These are phyloP conservation scores for Taiwanofungus camphoratus DNA, from an alignment of 1,284 basidiomycete species.

Conservation along the genomic window DNA sequence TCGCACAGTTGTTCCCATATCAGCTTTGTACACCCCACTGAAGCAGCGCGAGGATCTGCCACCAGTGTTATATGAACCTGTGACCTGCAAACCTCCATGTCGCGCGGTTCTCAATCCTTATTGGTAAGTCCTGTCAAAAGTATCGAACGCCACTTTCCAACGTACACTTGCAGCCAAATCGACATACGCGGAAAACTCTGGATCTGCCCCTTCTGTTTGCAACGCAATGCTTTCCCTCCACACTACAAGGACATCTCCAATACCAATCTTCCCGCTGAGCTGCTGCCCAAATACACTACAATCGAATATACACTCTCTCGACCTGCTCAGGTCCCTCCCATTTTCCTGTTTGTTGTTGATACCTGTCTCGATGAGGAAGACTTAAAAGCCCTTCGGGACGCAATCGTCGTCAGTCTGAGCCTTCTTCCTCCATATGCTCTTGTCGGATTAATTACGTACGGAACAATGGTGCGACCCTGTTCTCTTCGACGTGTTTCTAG, in stretches of 20 bases:
- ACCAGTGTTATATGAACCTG: conserved; percentile 96
- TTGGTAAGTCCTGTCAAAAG: conserved; percentile 51
- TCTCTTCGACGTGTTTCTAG: neutral
- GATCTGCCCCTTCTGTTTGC: conserved; percentile 99
- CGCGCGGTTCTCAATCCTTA: conserved; percentile 97
- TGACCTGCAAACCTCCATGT: conserved; percentile 97
- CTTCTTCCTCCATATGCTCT: conserved; percentile 91
- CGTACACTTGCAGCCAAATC: conserved; percentile 69
- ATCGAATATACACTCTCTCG: conserved; percentile 97
- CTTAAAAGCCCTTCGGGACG: conserved; percentile 90
- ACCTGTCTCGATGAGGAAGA: conserved; percentile 97
- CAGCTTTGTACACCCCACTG: conserved; percentile 95
- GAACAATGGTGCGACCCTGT: conserved; percentile 75
- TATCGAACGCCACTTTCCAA: neutral
- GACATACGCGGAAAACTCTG: conserved; percentile 98
- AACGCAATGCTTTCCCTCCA: conserved; percentile 94
- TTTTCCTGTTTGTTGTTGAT: conserved; percentile 97
- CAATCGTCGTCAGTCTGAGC: conserved; percentile 88
- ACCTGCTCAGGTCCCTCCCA: conserved; percentile 87
- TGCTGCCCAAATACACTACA: conserved; percentile 97
- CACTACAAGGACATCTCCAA: conserved; percentile 99
- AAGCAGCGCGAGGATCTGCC: conserved; percentile 95
- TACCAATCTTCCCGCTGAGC: conserved; percentile 93
- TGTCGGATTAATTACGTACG: conserved; percentile 93
- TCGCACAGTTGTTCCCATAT: conserved; percentile 95